Evolutionary conservation across 225 moss, liverwort and hornwort species (phyloP), one percentile per base, ranked within the genome.

Genomic region (Physcomitrellopsis africana): DNA sequence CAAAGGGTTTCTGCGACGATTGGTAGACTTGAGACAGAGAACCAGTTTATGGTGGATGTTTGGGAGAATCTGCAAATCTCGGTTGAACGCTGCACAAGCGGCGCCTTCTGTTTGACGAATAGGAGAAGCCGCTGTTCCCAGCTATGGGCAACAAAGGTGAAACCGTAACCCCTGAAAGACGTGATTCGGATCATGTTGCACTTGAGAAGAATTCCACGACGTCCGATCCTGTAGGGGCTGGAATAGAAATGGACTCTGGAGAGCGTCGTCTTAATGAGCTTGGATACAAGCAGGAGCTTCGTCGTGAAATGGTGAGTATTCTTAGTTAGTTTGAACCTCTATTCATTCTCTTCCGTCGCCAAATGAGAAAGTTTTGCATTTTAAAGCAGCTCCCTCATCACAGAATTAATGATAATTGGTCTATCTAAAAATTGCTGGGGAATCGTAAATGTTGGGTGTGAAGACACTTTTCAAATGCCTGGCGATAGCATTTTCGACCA

Each of bases 391-490:
- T 17, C 47, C 12, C n/a, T 48, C 47, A 18, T 8, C 3, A 53
- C 12, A 48, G 59, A 18, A 32, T 23, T 41, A 60, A 43, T 32
- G 49, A 60, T 47, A 72, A 26, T 5, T 3, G 37, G 20, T 20
- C 16, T 53, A n/a, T 54, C 55, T 74, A 9, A 63, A 42, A 23
- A 11, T 23, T 26, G n/a, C 61, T 1, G 27, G 63, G 66, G 42
- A 22, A 14, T 52, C 42, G 68, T 69, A 62, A 23, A 70, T 68
- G 72, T 51, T 68, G 63, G 68, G 24, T 72, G 69, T 89, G 82
- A 80, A 97, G 96, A 94, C 97, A 37, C 87, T 97, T 44, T 99
- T 99, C 80, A 97, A 97, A 69, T 94, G 93, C 76, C 69, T 99
- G 82, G 97, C 97, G 42, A 94, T 99, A 71, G 94, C 94, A 16